Percentiles rank a stretch among this genome's conserved stretches.
These are phyloP conservation scores for Xylaria hypoxylon DNA, from an alignment of 2,329 filamentous ascomycete species.

Conservation along the genomic window DNA sequence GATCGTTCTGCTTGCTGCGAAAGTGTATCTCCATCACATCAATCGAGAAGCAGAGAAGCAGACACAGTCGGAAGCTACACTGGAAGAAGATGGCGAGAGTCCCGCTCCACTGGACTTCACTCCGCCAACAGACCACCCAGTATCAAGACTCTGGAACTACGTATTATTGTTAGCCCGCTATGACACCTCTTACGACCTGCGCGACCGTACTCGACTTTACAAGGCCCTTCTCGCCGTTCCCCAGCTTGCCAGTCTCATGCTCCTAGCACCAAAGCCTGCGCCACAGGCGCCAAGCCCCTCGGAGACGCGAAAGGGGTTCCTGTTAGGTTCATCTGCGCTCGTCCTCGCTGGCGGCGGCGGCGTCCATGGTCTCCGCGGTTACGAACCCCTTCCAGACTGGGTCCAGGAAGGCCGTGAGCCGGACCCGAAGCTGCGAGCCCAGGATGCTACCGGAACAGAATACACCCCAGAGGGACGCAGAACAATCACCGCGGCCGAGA, in stretches of 20 bases:
- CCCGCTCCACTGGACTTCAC: slow-evolving; percentile 43
- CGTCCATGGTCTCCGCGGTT: slow-evolving; percentile 79
- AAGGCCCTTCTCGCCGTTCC: slow-evolving; percentile 84
- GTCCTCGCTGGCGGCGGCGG: slow-evolving; percentile 83
- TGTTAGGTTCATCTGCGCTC: slow-evolving; percentile 86
- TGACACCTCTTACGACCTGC: slow-evolving; percentile 93
- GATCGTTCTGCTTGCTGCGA: slow-evolving; percentile 92
- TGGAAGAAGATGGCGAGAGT: slow-evolving; percentile 50
- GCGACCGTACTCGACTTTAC: slow-evolving; percentile 90
- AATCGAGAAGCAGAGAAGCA: slow-evolving; percentile 68
- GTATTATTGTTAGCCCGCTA: slow-evolving; percentile 87
- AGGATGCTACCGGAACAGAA: slow-evolving; percentile 49
- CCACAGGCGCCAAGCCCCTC: slow-evolving; percentile 91
- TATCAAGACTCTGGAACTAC: slow-evolving; percentile 85
- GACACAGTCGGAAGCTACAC: slow-evolving; percentile 33
- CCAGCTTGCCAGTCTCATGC: slow-evolving; percentile 88
- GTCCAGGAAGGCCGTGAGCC: slow-evolving; percentile 84
- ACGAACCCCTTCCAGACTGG: slow-evolving; percentile 85
- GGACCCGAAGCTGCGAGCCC: slow-evolving; percentile 72
- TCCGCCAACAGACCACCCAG: slow-evolving; percentile 70
- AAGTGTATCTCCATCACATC: slow-evolving; percentile 92
- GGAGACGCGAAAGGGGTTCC: slow-evolving; percentile 80
- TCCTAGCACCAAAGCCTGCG: slow-evolving; percentile 93
- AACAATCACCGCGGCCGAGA: slow-evolving; percentile 69
- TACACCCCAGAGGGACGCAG: slow-evolving; percentile 58